Percentiles rank a stretch among this genome's conserved stretches.
Evolutionary conservation across 768 basidiomycete species (phyloP).

Genomic region (Lentinula raphanica): DNA sequence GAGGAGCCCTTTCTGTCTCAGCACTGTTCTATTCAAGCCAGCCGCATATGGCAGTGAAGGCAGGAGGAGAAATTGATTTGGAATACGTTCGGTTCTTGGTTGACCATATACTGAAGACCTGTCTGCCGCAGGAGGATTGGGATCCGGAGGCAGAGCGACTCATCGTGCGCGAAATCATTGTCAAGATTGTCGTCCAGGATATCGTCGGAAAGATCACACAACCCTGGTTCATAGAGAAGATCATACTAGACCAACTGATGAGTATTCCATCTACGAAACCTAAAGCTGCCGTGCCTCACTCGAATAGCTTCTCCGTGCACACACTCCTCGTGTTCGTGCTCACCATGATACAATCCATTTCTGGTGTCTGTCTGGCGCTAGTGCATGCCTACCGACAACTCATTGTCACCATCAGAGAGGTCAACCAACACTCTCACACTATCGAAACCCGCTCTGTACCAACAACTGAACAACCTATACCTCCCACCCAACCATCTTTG

Average conservation of each 20-base stretch:
- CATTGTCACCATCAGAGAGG: constrained; percentile 57
- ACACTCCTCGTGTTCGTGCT: constrained; percentile 63
- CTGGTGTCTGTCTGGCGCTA: constrained; percentile 62
- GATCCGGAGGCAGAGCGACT: constrained; percentile 73
- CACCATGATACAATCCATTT: constrained; percentile 67
- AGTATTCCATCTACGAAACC: constrained; percentile 20
- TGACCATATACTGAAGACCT: constrained; percentile 68
- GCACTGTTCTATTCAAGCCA: constrained; percentile 77
- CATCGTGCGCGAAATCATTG: constrained; percentile 78
- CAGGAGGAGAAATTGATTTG: constrained; percentile 61
- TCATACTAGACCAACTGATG: constrained; percentile 63
- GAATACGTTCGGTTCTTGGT: constrained; percentile 78
- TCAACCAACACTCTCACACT: constrained; percentile 40
- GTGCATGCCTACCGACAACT: constrained; percentile 66
- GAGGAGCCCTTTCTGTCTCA: constrained; percentile 56
- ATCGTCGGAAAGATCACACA: constrained; percentile 68
- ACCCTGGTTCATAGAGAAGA: constrained; percentile 85
- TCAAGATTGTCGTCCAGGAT: constrained; percentile 69
- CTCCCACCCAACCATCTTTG: constrained; percentile 12
- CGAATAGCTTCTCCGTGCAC: constrained; percentile 32
- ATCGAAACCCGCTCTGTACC: not conserved
- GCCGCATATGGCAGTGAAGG: constrained; percentile 73
- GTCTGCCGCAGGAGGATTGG: constrained; percentile 77
- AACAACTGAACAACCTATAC: not conserved
- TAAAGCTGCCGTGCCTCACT: constrained; percentile 20